Base-by-base conservation (phyloP, 352 stramenopile genomes). In the Globisporangium echinulatum region DNA sequence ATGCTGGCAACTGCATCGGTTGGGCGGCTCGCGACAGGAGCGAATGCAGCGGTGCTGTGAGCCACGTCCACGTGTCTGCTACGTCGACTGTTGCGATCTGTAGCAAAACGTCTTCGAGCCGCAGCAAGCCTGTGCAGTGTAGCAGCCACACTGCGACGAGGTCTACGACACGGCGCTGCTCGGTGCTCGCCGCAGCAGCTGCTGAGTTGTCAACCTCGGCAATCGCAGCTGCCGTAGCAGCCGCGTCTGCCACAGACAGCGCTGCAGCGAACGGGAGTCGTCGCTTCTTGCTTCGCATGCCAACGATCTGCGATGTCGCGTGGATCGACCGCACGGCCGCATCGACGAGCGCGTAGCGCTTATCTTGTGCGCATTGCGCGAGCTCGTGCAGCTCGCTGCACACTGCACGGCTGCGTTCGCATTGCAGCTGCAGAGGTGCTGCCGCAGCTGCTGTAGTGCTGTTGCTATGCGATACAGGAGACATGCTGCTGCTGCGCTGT, bases 91-190 rank as follows among this genome's bases (percentile, higher is more conserved):
- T 39, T 14, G 51, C 36, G 7, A 59, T 17, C 9, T n/a, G 48
- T 0, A 40, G 8, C 25, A 71, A 4, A 17, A 70, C 66, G 10
- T 74, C 61, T 62, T 71, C 60, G 7, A 77, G 44, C 9, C 66
- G 61, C 60, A 66, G 54, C 8, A 63, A 10, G 7, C 58, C 63
- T 0, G 39, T 40, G 0, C 19, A 17, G 47, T 69, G 63, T 19
- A 69, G 46, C 10, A 66, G 42, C 63, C 63, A 68, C 33, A 60
- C 50, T 39, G 38, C 33, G 14, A 61, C 9, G 42, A 59, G 37
- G 47, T 52, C 59, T 5, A 47, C 59, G 15, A 59, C 53, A 7
- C 39, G n/a, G 15, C 49, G 17, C 3, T 44, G 7, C 25, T 33
- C 9, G 5, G 9, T 25, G 33, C 7, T 11, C n/a, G 19, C 8